Evolutionary conservation across 164 flowering plant genomes (phyloP), one percentile per base, ranked within the genome.

Genomic region (Liriodendron chinense): DNA sequence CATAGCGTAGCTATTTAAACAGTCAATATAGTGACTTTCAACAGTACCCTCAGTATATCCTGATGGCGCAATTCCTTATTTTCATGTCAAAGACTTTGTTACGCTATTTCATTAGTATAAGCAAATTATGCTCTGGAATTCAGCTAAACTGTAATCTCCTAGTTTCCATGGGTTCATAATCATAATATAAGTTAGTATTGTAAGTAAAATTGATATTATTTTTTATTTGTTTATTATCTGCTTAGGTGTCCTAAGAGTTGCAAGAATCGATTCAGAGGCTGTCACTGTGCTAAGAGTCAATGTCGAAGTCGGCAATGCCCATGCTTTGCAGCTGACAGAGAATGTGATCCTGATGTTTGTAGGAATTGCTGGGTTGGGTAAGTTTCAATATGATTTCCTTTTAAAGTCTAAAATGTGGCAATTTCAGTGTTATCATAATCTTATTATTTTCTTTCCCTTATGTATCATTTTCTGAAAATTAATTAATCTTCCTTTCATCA

Each of bases 301-400:
- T 96, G 98, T 78, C 92, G 98, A 77, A 94, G 98, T 81, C 97
- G 98, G 53, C 98, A 96, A 71, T 96, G 99, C 78, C 98, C 99
- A 53, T 96, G 99, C 85, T 94, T 94, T 92, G 99, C 98, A 76
- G 99, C 99, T 22, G 93, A 88, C 76, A 84, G 98, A 81, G 98
- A 94, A 89, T 96, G 99, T 74, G 99, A 96, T 86, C 98, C 99
- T n/a, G 99, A 96, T 87, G 98, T 96, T 75, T 94, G 99, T 85
- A 89, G 98, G 78, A 94, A 96, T 85, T 96, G 99, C 85, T 93
- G 98, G 98, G 90, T 96, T 79, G 86, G 98, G 99, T 96, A 68
- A 81, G 84, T 68, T n/a, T n/a, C 1, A 47, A 43, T 59, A 53
- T 59, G 21, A 28, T 5, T 59, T 72, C 49, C 22, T 72, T 49